These are phyloP conservation scores for Agaricales sp. DNA, from an alignment of 1,284 basidiomycete genomes.

Conservation along the genomic window DNA sequence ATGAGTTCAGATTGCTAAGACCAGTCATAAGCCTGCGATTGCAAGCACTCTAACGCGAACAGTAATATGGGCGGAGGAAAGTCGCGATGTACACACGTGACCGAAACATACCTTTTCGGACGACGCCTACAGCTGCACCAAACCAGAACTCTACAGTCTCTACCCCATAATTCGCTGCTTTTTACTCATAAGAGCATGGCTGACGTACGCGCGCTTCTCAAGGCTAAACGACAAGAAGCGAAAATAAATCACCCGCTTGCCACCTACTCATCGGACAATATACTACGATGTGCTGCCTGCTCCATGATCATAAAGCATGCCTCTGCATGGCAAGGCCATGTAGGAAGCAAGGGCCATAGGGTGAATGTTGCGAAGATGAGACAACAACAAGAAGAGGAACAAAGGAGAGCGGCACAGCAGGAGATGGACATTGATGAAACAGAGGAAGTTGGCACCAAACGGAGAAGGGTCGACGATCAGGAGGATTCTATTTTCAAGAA, in stretches of 20 bases:
- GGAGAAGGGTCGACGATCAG: constrained; percentile 12
- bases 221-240: constrained; percentile 65
- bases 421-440: constrained; percentile 4
- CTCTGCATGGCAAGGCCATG: constrained; percentile 75
- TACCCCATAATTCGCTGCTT: background rate
- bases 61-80: background rate
- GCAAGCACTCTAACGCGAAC: background rate
- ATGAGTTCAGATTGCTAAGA: constrained; percentile 3
- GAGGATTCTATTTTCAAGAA: constrained; percentile 22
- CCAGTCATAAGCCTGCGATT: background rate
- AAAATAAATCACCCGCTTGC: constrained; percentile 65
- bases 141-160: background rate
- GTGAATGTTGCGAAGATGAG: constrained; percentile 45
- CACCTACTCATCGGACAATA: constrained; percentile 49
- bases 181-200: no score
- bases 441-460: background rate
- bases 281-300: constrained; percentile 63
- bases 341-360: constrained; percentile 71
- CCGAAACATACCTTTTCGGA: background rate
- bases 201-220: constrained; percentile 64
- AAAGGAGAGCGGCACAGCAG: constrained; percentile 14
- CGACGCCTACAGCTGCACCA: no score
- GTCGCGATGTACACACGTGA: background rate
- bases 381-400: constrained; percentile 34
- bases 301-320: constrained; percentile 55